Base-by-base conservation (phyloP, 2,329 filamentous ascomycete genomes). In the Rhinocladiella mackenziei region DNA sequence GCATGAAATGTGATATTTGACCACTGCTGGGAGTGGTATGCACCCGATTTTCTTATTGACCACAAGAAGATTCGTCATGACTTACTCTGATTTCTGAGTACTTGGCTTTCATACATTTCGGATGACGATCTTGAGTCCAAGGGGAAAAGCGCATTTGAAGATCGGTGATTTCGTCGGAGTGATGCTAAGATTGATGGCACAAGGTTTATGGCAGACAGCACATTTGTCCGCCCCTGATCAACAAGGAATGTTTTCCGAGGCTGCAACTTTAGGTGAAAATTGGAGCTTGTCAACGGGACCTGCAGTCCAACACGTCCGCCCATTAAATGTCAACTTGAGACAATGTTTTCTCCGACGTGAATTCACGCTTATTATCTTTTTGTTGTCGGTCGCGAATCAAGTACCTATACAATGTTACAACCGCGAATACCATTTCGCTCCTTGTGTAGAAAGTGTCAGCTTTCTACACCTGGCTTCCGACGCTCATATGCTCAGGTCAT, bases 341-440 rank as follows among this genome's bases (percentile, higher is more conserved):
- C 30, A 15, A 32, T 32, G 30, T 32, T 6, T 11, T 17, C n/a
- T n/a, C n/a, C n/a, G n/a, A n/a, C n/a, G n/a, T n/a, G n/a, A n/a
- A n/a, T n/a, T n/a, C n/a, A n/a, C n/a, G n/a, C n/a, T n/a, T n/a
- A n/a, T n/a, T n/a, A n/a, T n/a, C 14, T 32, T 10, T 22, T 38
- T 15, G 10, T 8, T 25, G 11, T 10, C 20, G 14, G 14, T 11
- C 5, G 25, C n/a, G 29, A 14, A 14, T 6, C 20, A 17, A 13
- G n/a, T 14, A 18, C n/a, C 18, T 6, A 11, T 31, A 63, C 51
- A 36, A 86, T 87, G 81, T 67, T 86, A 52, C 81, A 84, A 65
- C 75, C 80, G 55, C 76, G 81, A 65, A 67, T 84, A 67, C 74
- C 77, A 60, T 70, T 76, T 11, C 53, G 50, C 9, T 34, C 39